Conservation (phyloP, 73 alveolate genomes). For the Vitrella brassicaformis region DNA sequence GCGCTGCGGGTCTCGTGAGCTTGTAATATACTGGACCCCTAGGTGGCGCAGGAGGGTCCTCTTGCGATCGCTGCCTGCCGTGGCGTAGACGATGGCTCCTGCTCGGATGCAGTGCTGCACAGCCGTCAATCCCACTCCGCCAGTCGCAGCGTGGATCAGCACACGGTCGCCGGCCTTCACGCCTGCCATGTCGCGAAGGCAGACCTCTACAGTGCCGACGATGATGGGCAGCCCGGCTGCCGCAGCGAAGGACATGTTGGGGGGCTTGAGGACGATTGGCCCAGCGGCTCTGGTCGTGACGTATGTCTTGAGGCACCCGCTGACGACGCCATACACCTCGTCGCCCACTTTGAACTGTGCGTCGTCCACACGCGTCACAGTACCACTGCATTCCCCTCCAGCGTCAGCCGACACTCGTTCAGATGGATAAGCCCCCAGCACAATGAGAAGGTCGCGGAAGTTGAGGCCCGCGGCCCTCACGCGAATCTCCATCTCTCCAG, state of each 20-base stretch:
- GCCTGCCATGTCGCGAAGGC: neutral
- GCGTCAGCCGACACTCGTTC: too few relatives aligned
- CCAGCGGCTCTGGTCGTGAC: constrained; percentile 15
- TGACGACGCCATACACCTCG: constrained; percentile 14
- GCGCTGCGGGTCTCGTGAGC: constrained; percentile 11
- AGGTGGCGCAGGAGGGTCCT: constrained; percentile 8
- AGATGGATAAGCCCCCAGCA: too few relatives aligned
- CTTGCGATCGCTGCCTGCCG: constrained; percentile 18
- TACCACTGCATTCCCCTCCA: constrained; percentile 21
- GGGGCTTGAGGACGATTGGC: neutral
- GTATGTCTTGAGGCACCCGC: constrained; percentile 18
- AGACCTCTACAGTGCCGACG: constrained; percentile 18
- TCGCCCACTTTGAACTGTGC: neutral
- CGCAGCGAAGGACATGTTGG: neutral
- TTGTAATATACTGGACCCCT: constrained; percentile 17
- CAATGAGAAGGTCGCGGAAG: neutral
- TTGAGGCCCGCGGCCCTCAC: neutral
- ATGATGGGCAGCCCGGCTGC: constrained; percentile 28
- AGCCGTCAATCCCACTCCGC: constrained; percentile 25
- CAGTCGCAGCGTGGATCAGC: constrained; percentile 30
- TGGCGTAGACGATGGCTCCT: constrained; percentile 20
- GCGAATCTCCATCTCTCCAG: neutral
- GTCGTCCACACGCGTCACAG: neutral
- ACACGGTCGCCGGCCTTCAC: constrained; percentile 14
- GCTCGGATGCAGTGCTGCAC: constrained; percentile 11